Base-by-base conservation (phyloP, 2,329 filamentous ascomycete species). In the Monilinia vaccinii-corymbosi region DNA sequence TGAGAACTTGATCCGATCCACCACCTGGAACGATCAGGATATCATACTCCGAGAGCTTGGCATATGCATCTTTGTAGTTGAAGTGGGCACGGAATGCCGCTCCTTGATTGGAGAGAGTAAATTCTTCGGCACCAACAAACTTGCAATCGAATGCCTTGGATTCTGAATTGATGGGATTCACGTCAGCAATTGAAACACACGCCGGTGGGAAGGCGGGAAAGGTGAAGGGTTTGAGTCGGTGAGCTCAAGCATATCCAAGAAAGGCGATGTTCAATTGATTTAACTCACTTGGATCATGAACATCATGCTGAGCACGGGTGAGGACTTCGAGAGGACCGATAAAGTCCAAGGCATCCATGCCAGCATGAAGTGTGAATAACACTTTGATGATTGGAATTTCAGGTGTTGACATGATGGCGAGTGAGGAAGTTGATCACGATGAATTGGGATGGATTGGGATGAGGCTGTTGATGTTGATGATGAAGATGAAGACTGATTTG, bases 11-110 rank as follows among this genome's bases (percentile, higher is more conserved):
- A 32, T 86, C 81, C 61, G 77, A 76, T 71, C 64, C 64, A 71
- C 90, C 89, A 69, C 90, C 90, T 32, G 91, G 80, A 65, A 95
- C 77, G 73, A 94, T 80, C 67, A 95, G 80, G 64, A 94, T 80
- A 73, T 95, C 90, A 72, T 88, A 92, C 59, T 73, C 68, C 21
- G 64, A 52, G 51, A 73, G 71, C 18, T 79, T 79, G 62, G 89
- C 82, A 74, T 90, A 81, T 63, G 89, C 89, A 71, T 93, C 88
- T 71, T 88, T 87, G 79, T 83, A 91, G 72, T 84, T 80, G 73
- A 92, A 85, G 74, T 94, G 86, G 63, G 88, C 84, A 69, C 83
- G 82, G 73, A 94, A 77, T 67, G 84, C 79, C 70, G 87, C 81
- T 66, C 88, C 88, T 73, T 91, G 80, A 59, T 73, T 73, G 48